phyloP scores from a whole-genome alignment of 1,284 basidiomycete genomes.

The Ceratobasidium sp. region DNA sequence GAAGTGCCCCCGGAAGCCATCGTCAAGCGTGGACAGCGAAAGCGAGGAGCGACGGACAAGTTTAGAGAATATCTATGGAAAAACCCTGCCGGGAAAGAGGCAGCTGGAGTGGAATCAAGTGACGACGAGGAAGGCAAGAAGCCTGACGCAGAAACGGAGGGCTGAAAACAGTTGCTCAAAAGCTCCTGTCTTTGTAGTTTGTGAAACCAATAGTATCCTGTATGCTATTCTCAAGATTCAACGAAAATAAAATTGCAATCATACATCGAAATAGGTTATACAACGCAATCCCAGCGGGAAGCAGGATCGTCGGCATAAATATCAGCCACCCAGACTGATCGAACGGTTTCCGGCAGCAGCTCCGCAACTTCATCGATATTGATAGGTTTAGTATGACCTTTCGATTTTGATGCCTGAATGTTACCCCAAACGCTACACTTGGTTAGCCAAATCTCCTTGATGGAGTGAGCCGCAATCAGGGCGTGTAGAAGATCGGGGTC shows the following conservation, averaged over 20 bases:
- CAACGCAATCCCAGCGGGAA: not conserved
- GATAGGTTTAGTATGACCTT: too few species aligned
- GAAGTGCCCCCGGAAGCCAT: conserved; percentile 73
- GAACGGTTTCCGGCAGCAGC: not conserved
- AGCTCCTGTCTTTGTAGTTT: too few species aligned
- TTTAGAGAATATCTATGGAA: conserved; percentile 62
- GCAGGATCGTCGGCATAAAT: not conserved
- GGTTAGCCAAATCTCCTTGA: not conserved
- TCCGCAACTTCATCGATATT: not conserved
- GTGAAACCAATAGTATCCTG: too few species aligned
- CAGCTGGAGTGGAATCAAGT: conserved; percentile 61
- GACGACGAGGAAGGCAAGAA: conserved; percentile 68
- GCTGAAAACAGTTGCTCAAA: too few species aligned
- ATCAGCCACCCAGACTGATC: not conserved
- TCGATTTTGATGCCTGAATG: not conserved
- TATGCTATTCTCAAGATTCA: not conserved
- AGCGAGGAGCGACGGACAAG: conserved; percentile 69
- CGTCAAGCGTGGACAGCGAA: conserved; percentile 65
- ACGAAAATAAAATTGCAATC: not conserved
- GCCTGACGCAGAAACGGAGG: conserved; percentile 75
- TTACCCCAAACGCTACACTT: not conserved
- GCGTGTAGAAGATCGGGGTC: not conserved
- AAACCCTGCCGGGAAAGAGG: conserved; percentile 54
- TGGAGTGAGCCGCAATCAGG: not conserved
- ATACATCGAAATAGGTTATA: not conserved